A percentile compares a stretch with the other conserved stretches of the same genome.
Conservation (phyloP, 176 grass and related monocot genomes). For the Zizania latifolia region DNA sequence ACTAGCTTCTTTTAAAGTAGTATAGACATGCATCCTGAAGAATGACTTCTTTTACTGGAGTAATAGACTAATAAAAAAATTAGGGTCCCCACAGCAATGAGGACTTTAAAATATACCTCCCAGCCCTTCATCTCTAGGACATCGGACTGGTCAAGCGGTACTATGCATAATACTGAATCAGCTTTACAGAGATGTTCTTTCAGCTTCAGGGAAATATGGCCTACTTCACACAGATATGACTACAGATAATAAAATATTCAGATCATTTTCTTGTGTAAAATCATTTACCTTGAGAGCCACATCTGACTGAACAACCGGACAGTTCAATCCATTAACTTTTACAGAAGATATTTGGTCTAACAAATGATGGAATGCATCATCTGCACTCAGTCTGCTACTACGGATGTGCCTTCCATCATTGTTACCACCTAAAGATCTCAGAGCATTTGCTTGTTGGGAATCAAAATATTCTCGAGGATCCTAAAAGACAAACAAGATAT, state of each 20-base stretch:
- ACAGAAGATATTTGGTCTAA: conserved; percentile 63
- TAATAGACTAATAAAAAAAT: not conserved
- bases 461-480: conserved; percentile 97
- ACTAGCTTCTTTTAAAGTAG: too few species aligned
- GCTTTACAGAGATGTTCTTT: not conserved
- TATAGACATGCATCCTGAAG: not conserved
- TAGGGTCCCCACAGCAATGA: too few species aligned
- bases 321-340: conserved; percentile 53
- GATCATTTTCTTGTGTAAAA: conserved; percentile 5
- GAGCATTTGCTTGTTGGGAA: conserved; percentile 93
- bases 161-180: not conserved
- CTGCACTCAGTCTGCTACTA: conserved; percentile 50
- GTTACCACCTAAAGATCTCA: conserved; percentile 58
- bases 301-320: conserved; percentile 64
- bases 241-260: not conserved
- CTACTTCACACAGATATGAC: not conserved
- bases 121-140: too few species aligned
- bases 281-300: conserved; percentile 67
- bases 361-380: conserved; percentile 68
- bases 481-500: conserved; percentile 42
- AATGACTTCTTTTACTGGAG: not conserved
- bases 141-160: too few species aligned
- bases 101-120: too few species aligned
- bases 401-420: conserved; percentile 49
- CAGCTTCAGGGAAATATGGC: not conserved